phyloP scores from a whole-genome alignment of 805 yeast species.

The Suhomyces sp. region DNA sequence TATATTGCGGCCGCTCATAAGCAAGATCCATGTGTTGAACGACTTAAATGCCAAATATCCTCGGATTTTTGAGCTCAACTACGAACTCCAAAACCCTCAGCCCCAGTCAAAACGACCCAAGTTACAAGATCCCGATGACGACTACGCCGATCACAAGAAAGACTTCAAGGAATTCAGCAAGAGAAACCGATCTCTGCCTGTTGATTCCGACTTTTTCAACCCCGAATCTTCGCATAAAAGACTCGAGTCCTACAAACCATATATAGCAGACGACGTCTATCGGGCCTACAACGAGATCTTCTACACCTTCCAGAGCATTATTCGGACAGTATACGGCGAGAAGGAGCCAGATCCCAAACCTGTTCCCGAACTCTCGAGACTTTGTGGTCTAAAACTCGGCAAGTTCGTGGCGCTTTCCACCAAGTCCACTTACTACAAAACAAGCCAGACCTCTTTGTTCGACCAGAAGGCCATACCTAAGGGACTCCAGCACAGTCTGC shows the following conservation, averaged over 20 bases:
- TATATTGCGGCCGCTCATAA: slow-evolving; percentile 33
- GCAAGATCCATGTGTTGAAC: slow-evolving; percentile 35
- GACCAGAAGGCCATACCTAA: slow-evolving; percentile 25
- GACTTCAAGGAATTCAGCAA: background rate
- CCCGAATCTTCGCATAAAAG: slow-evolving; percentile 22
- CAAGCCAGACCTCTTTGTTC: slow-evolving; percentile 27
- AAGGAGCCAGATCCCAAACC: background rate
- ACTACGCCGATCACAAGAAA: background rate
- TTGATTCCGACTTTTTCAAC: slow-evolving; percentile 2
- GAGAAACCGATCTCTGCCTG: background rate
- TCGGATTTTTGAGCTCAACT: slow-evolving; percentile 12
- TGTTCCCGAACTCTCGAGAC: slow-evolving; percentile 16
- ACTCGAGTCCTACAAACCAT: slow-evolving; percentile 23
- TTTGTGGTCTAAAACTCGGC: slow-evolving; percentile 30
- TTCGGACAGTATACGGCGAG: slow-evolving; percentile 12
- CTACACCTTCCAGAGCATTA: slow-evolving; percentile 25
- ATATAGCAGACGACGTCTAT: slow-evolving; percentile 25
- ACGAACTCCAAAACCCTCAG: slow-evolving; percentile 3
- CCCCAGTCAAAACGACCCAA: background rate
- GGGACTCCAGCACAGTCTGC: slow-evolving; percentile 19
- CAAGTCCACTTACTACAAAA: slow-evolving; percentile 31
- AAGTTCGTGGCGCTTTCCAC: slow-evolving; percentile 33
- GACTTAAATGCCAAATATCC: slow-evolving; percentile 29
- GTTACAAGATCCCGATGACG: background rate
- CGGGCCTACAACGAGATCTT: slow-evolving; percentile 31